Evolutionary conservation across 1,284 basidiomycete species (phyloP).

Genomic region (Uromyces viciae-fabae): DNA sequence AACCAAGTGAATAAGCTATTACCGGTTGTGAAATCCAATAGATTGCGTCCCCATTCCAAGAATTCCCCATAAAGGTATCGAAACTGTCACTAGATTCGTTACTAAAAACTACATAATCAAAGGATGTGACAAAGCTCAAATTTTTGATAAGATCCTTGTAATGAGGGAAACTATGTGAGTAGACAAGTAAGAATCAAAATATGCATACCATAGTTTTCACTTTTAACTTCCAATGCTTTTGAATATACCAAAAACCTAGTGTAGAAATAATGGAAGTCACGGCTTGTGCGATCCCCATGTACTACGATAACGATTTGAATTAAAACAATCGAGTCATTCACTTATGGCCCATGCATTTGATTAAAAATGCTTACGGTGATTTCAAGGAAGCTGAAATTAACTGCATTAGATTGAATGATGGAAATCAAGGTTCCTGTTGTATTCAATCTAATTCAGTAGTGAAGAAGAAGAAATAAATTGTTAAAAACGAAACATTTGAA

Average conservation of each 20-base stretch:
- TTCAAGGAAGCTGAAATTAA: conserved; percentile 39
- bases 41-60: conserved; percentile 21
- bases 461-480: neutral
- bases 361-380: conserved; percentile 25
- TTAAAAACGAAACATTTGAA: neutral
- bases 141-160: too few species aligned
- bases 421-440: conserved; percentile 40
- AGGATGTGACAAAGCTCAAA: neutral
- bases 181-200: neutral
- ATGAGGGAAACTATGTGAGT: too few species aligned
- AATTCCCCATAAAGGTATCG: conserved; percentile 42
- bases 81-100: conserved; percentile 40
- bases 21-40: conserved; percentile 41
- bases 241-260: conserved; percentile 34
- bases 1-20: neutral
- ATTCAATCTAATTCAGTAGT: conserved; percentile 24
- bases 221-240: conserved; percentile 39
- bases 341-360: neutral
- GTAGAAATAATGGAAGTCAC: conserved; percentile 44
- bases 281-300: conserved; percentile 44
- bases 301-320: neutral
- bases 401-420: conserved; percentile 30
- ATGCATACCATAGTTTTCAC: conserved; percentile 34
- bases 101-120: conserved; percentile 21
- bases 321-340: neutral